These are phyloP conservation scores for Boletus subparvulus DNA, from an alignment of 768 basidiomycete genomes.

Conservation along the genomic window DNA sequence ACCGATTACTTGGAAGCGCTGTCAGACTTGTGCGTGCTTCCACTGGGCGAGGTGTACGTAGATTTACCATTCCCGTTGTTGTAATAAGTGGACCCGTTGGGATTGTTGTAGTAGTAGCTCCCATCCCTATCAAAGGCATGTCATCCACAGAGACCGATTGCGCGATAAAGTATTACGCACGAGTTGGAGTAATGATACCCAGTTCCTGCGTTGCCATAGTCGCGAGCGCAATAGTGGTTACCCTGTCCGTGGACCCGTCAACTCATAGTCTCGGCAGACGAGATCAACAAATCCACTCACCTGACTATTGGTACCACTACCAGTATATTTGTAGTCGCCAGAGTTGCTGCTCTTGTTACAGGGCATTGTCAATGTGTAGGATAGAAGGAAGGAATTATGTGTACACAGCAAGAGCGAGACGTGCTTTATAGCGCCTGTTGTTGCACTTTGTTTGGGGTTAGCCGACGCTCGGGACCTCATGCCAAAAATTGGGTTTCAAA, in stretches of 20 bases:
- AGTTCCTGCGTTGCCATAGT: constrained; percentile 40
- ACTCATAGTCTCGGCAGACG: not conserved
- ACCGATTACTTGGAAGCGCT: constrained; percentile 20
- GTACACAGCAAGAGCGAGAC: not conserved
- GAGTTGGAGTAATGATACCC: constrained; percentile 65
- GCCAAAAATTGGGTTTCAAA: too few relatives aligned
- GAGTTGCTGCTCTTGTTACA: constrained; percentile 11
- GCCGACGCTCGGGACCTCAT: not conserved
- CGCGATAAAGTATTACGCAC: constrained; percentile 31
- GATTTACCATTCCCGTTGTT: constrained; percentile 48
- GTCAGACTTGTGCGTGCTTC: constrained; percentile 30
- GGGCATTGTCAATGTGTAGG: constrained; percentile 10
- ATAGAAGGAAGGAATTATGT: not conserved
- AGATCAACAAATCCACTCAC: constrained; percentile 29
- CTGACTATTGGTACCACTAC: constrained; percentile 52
- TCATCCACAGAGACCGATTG: not conserved
- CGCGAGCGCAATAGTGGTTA: constrained; percentile 59
- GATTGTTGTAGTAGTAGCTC: constrained; percentile 63
- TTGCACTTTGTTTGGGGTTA: constrained; percentile 9
- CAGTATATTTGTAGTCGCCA: constrained; percentile 41
- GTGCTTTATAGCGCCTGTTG: constrained; percentile 11
- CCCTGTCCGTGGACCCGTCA: constrained; percentile 39
- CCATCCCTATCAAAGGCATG: constrained; percentile 39
- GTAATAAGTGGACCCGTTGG: constrained; percentile 61
- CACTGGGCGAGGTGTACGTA: constrained; percentile 50